A percentile compares a stretch with the other conserved stretches of the same genome.
Conservation (phyloP, 768 basidiomycete genomes). For the Calocybe indica region DNA sequence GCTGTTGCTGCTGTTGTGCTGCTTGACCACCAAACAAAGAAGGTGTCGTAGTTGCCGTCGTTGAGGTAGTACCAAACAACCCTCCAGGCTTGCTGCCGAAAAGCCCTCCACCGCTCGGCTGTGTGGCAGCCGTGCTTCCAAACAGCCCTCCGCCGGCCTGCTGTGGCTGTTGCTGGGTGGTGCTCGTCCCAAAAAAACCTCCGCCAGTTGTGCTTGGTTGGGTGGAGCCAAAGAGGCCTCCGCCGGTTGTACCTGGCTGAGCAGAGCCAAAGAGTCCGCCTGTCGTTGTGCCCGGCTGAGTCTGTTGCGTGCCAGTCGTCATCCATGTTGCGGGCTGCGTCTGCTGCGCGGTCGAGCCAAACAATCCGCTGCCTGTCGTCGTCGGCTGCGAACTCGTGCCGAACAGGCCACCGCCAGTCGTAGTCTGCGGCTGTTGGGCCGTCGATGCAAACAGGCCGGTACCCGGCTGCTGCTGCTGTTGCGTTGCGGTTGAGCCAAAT, state of each 20-base stretch:
- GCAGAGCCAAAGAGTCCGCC: slow-evolving; percentile 10
- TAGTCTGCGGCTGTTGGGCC: slow-evolving; percentile 13
- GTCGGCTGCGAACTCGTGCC: slow-evolving; percentile 14
- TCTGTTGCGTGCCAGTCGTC: neutral
- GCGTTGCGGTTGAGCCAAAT: slow-evolving; percentile 15
- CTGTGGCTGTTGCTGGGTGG: slow-evolving; percentile 9
- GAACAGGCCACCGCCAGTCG: slow-evolving; percentile 20
- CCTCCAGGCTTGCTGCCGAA: slow-evolving; percentile 16
- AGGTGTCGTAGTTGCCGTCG: slow-evolving; percentile 2
- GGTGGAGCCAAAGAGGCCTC: slow-evolving; percentile 19
- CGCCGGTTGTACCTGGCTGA: slow-evolving; percentile 6
- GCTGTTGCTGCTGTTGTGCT: slow-evolving; percentile 19
- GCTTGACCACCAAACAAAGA: too few species aligned
- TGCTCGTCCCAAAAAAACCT: slow-evolving; percentile 20
- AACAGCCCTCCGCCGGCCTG: slow-evolving; percentile 22
- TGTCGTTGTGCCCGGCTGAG: slow-evolving; percentile 3
- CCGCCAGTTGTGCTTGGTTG: slow-evolving; percentile 6
- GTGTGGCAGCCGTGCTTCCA: slow-evolving; percentile 15
- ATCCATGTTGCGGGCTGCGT: slow-evolving; percentile 10
- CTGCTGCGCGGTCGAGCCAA: slow-evolving; percentile 15
- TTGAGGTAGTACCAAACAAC: slow-evolving; percentile 19
- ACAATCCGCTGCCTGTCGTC: slow-evolving; percentile 14
- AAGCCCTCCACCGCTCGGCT: slow-evolving; percentile 8
- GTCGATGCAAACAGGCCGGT: slow-evolving; percentile 13
- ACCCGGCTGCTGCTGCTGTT: slow-evolving; percentile 7